These are phyloP conservation scores for Phyllosticta citribraziliensis DNA, from an alignment of 2,329 filamentous ascomycete species.

Conservation along the genomic window DNA sequence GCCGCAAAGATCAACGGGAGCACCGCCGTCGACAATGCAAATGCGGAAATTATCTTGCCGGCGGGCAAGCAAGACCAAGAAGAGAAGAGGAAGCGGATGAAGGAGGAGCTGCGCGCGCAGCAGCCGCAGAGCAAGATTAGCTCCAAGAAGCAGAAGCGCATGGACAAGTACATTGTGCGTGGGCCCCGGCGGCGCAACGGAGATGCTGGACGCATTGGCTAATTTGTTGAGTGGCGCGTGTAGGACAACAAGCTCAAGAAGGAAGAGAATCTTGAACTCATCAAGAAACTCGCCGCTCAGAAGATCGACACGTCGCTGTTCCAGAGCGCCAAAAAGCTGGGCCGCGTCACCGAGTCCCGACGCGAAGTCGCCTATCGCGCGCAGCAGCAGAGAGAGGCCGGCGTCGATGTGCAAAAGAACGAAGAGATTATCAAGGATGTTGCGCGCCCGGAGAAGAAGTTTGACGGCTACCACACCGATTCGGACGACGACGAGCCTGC, in stretches of 20 bases:
- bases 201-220: neutral
- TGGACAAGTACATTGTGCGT: conserved; percentile 58
- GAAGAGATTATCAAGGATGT: conserved; percentile 40
- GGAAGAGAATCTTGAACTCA: conserved; percentile 76
- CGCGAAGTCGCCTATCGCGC: conserved; percentile 56
- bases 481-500: conserved; percentile 18
- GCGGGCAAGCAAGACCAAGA: conserved; percentile 44
- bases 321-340: conserved; percentile 66
- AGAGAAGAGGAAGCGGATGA: conserved; percentile 41
- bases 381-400: conserved; percentile 54
- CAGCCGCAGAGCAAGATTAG: conserved; percentile 47
- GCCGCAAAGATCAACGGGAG: conserved; percentile 17
- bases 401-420: conserved; percentile 46
- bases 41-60: conserved; percentile 40
- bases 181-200: neutral
- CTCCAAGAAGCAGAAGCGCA: conserved; percentile 55
- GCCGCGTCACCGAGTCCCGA: conserved; percentile 61
- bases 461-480: conserved; percentile 7
- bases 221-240: neutral
- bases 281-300: conserved; percentile 69
- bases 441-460: conserved; percentile 22
- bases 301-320: conserved; percentile 77
- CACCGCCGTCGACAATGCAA: conserved; percentile 40
- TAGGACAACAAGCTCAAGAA: conserved; percentile 85
- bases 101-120: conserved; percentile 43